These are phyloP conservation scores for Sphagnurus paluster DNA, from an alignment of 1,284 basidiomycete genomes.

Conservation along the genomic window DNA sequence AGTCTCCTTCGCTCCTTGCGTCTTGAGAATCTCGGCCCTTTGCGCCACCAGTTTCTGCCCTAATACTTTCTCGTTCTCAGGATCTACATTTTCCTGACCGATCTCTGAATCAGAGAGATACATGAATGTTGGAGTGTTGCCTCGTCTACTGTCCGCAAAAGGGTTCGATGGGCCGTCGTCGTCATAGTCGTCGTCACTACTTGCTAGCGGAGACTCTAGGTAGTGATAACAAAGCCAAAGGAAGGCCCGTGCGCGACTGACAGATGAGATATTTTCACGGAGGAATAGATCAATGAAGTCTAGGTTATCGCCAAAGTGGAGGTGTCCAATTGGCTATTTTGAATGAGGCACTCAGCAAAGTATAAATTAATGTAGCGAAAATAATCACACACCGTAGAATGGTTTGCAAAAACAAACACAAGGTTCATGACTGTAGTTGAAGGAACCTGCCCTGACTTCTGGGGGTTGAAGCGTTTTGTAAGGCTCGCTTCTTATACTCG, in stretches of 20 bases:
- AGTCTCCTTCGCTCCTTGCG: constrained; percentile 36
- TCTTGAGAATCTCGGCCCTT: constrained; percentile 37
- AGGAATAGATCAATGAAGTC: constrained; percentile 72
- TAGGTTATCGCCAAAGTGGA: constrained; percentile 53
- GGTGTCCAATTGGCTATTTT: constrained; percentile 50
- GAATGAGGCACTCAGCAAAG: constrained; percentile 8
- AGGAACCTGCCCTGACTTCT: constrained; percentile 52
- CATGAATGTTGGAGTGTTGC: constrained; percentile 42
- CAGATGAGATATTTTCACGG: constrained; percentile 56
- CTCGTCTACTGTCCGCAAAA: constrained; percentile 48
- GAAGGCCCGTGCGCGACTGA: constrained; percentile 66
- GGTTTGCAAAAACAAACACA: constrained; percentile 58
- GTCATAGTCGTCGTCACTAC: constrained; percentile 38
- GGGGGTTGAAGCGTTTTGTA: constrained; percentile 17
- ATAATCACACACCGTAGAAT: constrained; percentile 46
- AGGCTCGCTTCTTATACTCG: constrained; percentile 13
- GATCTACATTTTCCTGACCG: constrained; percentile 48
- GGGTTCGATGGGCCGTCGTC: constrained; percentile 46
- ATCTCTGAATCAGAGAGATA: constrained; percentile 48
- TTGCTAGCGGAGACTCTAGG: constrained; percentile 43
- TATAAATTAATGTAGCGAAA: constrained; percentile 11
- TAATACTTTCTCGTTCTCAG: constrained; percentile 37
- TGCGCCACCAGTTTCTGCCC: constrained; percentile 37
- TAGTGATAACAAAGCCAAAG: constrained; percentile 65
- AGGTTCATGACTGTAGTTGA: constrained; percentile 64